Conservation (phyloP, 768 basidiomycete genomes). For the Amanita pallidorosea region DNA sequence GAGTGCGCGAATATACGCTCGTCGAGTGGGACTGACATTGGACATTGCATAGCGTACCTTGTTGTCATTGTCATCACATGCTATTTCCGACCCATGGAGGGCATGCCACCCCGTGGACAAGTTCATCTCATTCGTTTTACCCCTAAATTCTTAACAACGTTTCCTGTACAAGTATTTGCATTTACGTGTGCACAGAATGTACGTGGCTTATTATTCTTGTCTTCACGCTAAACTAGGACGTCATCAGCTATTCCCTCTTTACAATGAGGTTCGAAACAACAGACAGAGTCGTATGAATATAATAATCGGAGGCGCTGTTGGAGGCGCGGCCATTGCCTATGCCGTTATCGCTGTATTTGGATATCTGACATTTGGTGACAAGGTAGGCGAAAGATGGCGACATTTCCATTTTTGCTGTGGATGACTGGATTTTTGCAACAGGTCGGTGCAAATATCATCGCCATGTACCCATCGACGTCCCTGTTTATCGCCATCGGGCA, state of each 20-base stretch:
- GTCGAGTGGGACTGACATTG: not conserved
- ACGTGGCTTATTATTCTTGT: constrained; percentile 13
- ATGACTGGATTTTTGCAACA: constrained; percentile 16
- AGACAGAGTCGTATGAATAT: constrained; percentile 77
- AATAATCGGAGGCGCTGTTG: constrained; percentile 83
- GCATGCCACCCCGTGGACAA: constrained; percentile 53
- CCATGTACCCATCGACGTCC: constrained; percentile 88
- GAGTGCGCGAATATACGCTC: constrained; percentile 19
- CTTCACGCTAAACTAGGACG: constrained; percentile 5
- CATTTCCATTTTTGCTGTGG: not conserved
- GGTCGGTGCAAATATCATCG: constrained; percentile 90
- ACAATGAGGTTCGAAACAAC: constrained; percentile 81
- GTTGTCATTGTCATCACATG: constrained; percentile 70
- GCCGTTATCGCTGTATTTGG: constrained; percentile 84
- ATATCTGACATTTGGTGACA: constrained; percentile 88
- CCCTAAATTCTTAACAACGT: constrained; percentile 68
- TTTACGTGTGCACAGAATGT: constrained; percentile 94
- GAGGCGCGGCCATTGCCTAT: constrained; percentile 73
- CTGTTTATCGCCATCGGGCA: constrained; percentile 90
- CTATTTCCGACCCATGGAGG: constrained; percentile 66
- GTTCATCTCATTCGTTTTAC: constrained; percentile 65
- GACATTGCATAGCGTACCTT: constrained; percentile 46
- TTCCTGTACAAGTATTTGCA: constrained; percentile 91
- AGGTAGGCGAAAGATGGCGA: constrained; percentile 29
- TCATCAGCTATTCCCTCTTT: constrained; percentile 79